Conservation (phyloP, 2,329 filamentous ascomycete genomes). For the Clarireedia hainanense region DNA sequence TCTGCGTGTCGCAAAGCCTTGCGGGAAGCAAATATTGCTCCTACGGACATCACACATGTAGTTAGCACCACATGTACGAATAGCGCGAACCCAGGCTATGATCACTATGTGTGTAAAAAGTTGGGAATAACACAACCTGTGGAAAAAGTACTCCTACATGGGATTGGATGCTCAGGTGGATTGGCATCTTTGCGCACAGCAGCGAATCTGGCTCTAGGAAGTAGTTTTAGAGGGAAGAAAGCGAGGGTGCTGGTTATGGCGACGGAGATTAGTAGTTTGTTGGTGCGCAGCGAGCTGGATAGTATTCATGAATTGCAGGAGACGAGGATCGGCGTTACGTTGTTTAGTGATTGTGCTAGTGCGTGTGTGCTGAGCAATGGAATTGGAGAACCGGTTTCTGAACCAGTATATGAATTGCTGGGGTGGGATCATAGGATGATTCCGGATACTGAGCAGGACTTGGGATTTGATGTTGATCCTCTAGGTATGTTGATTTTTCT, state of each 20-base stretch:
- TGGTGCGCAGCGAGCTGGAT: slow-evolving; percentile 58
- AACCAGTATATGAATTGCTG: slow-evolving; percentile 48
- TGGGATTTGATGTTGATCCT: slow-evolving; percentile 59
- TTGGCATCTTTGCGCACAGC: slow-evolving; percentile 55
- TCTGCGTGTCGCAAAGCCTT: slow-evolving; percentile 47
- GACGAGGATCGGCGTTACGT: slow-evolving; percentile 54
- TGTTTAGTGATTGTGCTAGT: slow-evolving; percentile 67
- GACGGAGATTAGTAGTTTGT: slow-evolving; percentile 52
- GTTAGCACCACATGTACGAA: slow-evolving; percentile 63
- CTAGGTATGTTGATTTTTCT: slow-evolving; percentile 36
- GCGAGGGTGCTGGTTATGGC: slow-evolving; percentile 59
- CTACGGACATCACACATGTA: slow-evolving; percentile 53
- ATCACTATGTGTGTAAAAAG: slow-evolving; percentile 53
- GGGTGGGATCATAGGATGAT: slow-evolving; percentile 59
- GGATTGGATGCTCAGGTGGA: slow-evolving; percentile 58
- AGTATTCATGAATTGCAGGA: slow-evolving; percentile 51
- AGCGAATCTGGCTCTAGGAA: slow-evolving; percentile 57
- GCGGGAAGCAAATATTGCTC: slow-evolving; percentile 43
- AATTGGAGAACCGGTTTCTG: slow-evolving; percentile 36
- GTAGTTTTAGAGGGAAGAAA: slow-evolving; percentile 47
- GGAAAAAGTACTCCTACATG: slow-evolving; percentile 58
- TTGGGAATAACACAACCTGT: slow-evolving; percentile 50
- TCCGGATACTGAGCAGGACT: slow-evolving; percentile 51
- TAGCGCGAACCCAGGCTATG: slow-evolving; percentile 61
- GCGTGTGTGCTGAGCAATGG: slow-evolving; percentile 57